Conservation (phyloP, 495 filamentous ascomycete genomes). For the Glarea lozoyensis region DNA sequence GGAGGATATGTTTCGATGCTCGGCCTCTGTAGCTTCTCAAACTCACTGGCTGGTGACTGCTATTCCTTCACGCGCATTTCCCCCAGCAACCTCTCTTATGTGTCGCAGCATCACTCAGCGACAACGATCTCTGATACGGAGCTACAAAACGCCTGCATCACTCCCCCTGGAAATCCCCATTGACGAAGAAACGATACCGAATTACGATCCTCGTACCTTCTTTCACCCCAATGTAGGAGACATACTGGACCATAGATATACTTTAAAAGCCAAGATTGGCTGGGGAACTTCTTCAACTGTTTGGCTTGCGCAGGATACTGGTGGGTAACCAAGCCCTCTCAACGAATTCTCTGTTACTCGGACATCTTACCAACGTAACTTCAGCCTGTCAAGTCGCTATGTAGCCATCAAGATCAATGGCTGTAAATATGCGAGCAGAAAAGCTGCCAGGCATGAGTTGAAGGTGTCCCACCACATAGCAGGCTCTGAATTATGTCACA, state of each 20-base stretch:
- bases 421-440: slow-evolving; percentile 14
- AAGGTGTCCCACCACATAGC: slow-evolving; percentile 28
- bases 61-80: too few relatives aligned
- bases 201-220: slow-evolving; percentile 30
- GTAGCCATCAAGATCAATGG: slow-evolving; percentile 31
- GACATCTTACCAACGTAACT: background rate
- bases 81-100: too few relatives aligned
- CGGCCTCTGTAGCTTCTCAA: too few relatives aligned
- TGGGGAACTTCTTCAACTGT: slow-evolving; percentile 33
- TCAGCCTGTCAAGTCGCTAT: slow-evolving; percentile 26
- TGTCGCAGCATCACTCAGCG: too few relatives aligned
- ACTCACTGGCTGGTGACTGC: too few relatives aligned
- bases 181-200: slow-evolving; percentile 21
- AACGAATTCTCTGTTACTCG: background rate
- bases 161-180: slow-evolving; percentile 5
- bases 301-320: slow-evolving; percentile 28
- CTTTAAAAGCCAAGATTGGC: slow-evolving; percentile 32
- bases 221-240: slow-evolving; percentile 35
- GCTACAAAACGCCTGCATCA: too few relatives aligned
- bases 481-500: slow-evolving; percentile 25
- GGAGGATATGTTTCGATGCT: too few relatives aligned
- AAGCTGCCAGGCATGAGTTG: slow-evolving; percentile 27
- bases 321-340: slow-evolving; percentile 3
- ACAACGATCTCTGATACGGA: too few relatives aligned
- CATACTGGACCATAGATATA: slow-evolving; percentile 27